Evolutionary conservation across 176 grass and related monocot genomes (phyloP).

Genomic region (Hyparrhenia diplandra): DNA sequence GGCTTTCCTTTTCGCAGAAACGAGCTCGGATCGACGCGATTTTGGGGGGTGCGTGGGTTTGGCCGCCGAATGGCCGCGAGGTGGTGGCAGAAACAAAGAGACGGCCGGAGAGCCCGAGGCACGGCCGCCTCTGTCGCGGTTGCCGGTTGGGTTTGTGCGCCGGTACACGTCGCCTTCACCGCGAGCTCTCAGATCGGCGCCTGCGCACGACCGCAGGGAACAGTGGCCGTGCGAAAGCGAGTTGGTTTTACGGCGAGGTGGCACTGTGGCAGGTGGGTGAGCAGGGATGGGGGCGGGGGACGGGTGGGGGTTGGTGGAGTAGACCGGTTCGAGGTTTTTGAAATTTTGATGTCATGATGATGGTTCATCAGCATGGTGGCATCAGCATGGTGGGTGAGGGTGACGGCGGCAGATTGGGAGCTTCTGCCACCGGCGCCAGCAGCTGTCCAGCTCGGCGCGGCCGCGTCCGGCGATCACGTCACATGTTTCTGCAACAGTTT

Average conservation of each 20-base stretch:
- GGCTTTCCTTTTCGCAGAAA: not conserved
- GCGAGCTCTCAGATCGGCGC: not conserved
- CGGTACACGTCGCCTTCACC: not conserved
- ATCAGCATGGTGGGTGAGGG: too few relatives aligned
- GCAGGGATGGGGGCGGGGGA: not conserved
- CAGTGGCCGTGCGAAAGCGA: not conserved
- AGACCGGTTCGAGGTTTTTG: conserved; percentile 2
- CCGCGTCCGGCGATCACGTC: not conserved
- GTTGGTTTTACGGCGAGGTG: not conserved
- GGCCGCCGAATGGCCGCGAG: conserved; percentile 30
- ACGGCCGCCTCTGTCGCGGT: not conserved
- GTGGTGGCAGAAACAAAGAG: not conserved
- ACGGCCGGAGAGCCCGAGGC: conserved; percentile 33
- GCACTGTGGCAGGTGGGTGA: not conserved
- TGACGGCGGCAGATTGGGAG: not conserved
- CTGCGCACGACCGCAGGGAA: too few relatives aligned
- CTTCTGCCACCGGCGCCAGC: too few relatives aligned
- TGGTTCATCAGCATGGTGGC: too few relatives aligned
- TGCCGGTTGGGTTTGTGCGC: conserved; percentile 16
- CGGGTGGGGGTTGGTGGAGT: too few relatives aligned
- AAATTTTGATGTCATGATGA: not conserved
- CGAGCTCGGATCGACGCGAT: not conserved
- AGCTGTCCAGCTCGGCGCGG: too few relatives aligned
- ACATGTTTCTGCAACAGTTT: not conserved
- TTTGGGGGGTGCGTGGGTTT: conserved; percentile 28